Evolutionary conservation across 306 rosid species (phyloP), one percentile per base, ranked within the genome.

Genomic region (Pyrus communis): DNA sequence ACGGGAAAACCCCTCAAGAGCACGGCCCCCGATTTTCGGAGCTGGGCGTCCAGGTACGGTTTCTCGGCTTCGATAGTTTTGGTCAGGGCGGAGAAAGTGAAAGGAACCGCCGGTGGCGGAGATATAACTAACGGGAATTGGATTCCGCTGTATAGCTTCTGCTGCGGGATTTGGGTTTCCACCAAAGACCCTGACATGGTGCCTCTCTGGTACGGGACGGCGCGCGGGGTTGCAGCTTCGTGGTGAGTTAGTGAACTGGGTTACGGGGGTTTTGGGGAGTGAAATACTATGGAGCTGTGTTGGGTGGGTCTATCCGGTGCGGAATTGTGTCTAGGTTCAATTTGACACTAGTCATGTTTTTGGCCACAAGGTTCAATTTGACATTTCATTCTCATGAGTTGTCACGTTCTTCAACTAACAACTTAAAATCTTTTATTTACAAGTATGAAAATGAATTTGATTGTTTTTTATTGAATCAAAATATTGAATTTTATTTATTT

Each of bases 11-110:
- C 90, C 67, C 96, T 81, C 69, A 90, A 55, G 82, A 95, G 91
- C 8, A 92, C 11, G 1, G 97, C 97, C 25, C 97, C 93, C 1
- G 93, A 91, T 31, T 86, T 71, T 63, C 40, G 91, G 1, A 95
- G 92, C 45, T 84, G 69, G 0, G 92, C 85, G 74, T 89, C 85
- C 5, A 90, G 78, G 51, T 59, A 74, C 1, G 77, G 81, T 79
- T 82, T 85, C 38, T 92, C 81, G 74, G 82, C 31, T 61, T 87
- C 74, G 81, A 95, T 81, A 57, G 85, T 67, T 59, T 78, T 67
- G 4, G 88, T 81, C 17, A 89, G 54, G 67, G 67, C 49, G 7
- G 23, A 74, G 21, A 80, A 80, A 71, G 77, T 55, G 52, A 63
- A 75, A 2, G 83, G 73, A 5, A 33, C 35, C 52, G 79, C 27